Evolutionary conservation across 345 rosid species (phyloP), one percentile per base, ranked within the genome.

Genomic region (Citrus hindsii): DNA sequence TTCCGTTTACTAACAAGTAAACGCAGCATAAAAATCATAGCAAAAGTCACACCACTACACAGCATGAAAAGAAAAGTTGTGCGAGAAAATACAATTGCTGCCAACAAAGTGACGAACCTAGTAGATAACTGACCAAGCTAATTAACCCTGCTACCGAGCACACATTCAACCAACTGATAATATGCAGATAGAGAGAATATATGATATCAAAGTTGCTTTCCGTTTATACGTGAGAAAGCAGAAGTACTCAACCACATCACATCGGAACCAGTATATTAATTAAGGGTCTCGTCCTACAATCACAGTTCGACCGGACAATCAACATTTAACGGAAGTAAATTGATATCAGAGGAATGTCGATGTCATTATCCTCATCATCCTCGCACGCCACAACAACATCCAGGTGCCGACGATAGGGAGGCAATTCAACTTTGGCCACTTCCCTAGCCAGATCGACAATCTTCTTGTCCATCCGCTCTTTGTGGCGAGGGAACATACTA

Each of bases 381-480:
- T 96, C 99, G 5, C 98, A 96, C 0, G 98, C 99, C 60, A 96
- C 98, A 2, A 96, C 95, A 27, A 96, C 90, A 82, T 96, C 99
- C 55, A 96, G 80, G 81, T 96, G 99, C 16, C 82, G 81, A 13
- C 98, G 85, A 60, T 89, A 84, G 9, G 92, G 76, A 73, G 97
- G 95, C 81, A 96, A 55, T 65, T 94, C 98, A 14, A 89, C 84
- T 79, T 89, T 92, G 2, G 99, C 98, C 38, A 96, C 95, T 58
- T 96, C 98, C 86, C 85, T 82, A 5, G 90, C 99, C 63, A 96
- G 89, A 84, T 96, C 97, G 32, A 88, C 94, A 77, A 94, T 74
- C 83, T 85, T 92, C 86, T 72, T 86, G 70, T 92, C 93, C 95
- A 94, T 91, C 77, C 98, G 89, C 7, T 92, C 98, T 69, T 78